Evolutionary conservation across 208 protist species (phyloP).

Genomic region (Herpetomonas tarakana): DNA sequence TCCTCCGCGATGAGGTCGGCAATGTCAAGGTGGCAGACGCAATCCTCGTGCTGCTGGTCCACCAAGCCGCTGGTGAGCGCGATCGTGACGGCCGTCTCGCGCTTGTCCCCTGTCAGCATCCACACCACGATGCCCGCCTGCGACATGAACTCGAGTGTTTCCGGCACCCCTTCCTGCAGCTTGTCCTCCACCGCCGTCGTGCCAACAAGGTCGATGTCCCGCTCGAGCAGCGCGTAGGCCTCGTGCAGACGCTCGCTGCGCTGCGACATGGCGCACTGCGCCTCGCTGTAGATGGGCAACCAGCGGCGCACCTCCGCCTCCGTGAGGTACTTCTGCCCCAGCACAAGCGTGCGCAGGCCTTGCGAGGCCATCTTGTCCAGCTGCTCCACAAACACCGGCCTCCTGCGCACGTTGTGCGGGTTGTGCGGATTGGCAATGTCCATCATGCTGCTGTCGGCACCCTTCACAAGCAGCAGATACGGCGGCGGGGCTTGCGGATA

Average conservation of each 20-base stretch:
- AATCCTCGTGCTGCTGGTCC: constrained; percentile 12
- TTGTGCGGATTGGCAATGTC: constrained; percentile 57
- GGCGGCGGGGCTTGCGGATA: background rate
- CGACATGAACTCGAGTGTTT: constrained; percentile 88
- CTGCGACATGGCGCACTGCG: constrained; percentile 53
- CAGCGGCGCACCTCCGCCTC: constrained; percentile 59
- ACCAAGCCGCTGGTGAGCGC: constrained; percentile 65
- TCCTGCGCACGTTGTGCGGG: constrained; percentile 24
- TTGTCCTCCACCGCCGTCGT: constrained; percentile 96
- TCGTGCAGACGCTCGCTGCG: constrained; percentile 51
- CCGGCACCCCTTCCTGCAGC: constrained; percentile 93
- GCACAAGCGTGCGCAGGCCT: constrained; percentile 76
- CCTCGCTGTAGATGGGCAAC: constrained; percentile 54
- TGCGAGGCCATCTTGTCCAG: constrained; percentile 45
- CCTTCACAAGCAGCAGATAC: constrained; percentile 80
- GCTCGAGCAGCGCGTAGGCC: constrained; percentile 77
- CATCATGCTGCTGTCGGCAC: constrained; percentile 84
- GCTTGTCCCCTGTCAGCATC: constrained; percentile 98
- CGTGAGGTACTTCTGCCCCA: constrained; percentile 53
- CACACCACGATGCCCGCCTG: constrained; percentile 92
- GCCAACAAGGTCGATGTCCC: constrained; percentile 85
- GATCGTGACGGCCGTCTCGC: constrained; percentile 97
- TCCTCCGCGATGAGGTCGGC: constrained; percentile 32
- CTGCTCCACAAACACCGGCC: constrained; percentile 29
- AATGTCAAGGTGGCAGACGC: constrained; percentile 46